Evolutionary conservation across 305 asterid genomes (phyloP).

Genomic region (Nicotiana rustica): DNA sequence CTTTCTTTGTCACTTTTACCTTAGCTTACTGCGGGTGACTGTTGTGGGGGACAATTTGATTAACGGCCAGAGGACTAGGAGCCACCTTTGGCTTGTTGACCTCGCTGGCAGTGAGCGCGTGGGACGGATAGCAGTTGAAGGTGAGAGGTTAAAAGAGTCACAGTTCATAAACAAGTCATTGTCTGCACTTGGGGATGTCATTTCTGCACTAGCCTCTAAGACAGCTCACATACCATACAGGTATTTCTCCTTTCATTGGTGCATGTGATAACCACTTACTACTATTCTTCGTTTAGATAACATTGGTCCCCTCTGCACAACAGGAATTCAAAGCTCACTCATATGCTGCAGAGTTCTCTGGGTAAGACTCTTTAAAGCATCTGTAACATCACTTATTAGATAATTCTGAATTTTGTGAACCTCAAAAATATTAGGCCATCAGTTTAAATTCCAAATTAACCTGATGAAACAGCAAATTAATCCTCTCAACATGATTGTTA

Average conservation of each 20-base stretch:
- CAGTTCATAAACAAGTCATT: conserved; percentile 92
- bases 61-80: conserved; percentile 84
- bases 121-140: conserved; percentile 90
- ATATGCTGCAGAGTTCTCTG: conserved; percentile 92
- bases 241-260: conserved; percentile 42
- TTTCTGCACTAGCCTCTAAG: conserved; percentile 91
- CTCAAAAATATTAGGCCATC: background rate
- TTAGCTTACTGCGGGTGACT: conserved; percentile 87
- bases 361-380: conserved; percentile 56
- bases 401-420: conserved; percentile 24
- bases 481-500: background rate
- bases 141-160: conserved; percentile 90
- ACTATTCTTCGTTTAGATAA: conserved; percentile 22
- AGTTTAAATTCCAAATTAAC: conserved; percentile 13
- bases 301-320: conserved; percentile 38
- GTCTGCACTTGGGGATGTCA: conserved; percentile 92
- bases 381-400: background rate
- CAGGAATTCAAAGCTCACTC: conserved; percentile 99
- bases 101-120: conserved; percentile 98
- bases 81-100: conserved; percentile 97
- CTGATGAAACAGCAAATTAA: background rate
- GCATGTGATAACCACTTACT: conserved; percentile 12
- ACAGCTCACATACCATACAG: conserved; percentile 87
- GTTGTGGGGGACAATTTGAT: conserved; percentile 74
- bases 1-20: conserved; percentile 37